These are phyloP conservation scores for Lasiodiplodia citricola DNA, from an alignment of 2,329 filamentous ascomycete genomes.

Conservation along the genomic window DNA sequence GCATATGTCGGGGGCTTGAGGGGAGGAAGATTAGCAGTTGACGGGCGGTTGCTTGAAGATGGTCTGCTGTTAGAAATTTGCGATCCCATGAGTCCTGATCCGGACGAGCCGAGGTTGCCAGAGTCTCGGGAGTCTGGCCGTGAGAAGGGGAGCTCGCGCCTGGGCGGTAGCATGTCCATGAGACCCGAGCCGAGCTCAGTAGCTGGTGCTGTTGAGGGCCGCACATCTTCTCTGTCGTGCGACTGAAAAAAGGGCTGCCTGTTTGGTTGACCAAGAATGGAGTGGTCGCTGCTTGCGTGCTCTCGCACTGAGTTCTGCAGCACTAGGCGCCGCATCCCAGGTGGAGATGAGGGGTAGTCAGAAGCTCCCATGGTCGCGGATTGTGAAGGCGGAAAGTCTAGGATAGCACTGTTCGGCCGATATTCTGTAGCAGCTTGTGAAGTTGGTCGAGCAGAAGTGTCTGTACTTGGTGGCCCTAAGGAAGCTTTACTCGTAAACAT, in stretches of 20 bases:
- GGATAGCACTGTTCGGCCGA: neutral
- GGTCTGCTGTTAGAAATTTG: neutral
- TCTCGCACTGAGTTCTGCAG: conserved; percentile 32
- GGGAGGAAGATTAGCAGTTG: conserved; percentile 12
- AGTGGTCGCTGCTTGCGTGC: conserved; percentile 1
- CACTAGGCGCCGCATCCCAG: neutral
- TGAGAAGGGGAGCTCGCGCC: conserved; percentile 48
- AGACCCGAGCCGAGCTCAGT: conserved; percentile 29
- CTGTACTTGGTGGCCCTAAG: neutral
- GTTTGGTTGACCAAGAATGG: neutral
- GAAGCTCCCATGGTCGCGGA: neutral
- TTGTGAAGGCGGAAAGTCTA: neutral
- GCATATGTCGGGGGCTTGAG: conserved; percentile 2
- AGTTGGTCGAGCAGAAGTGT: neutral
- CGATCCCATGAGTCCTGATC: neutral
- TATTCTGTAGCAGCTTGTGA: neutral
- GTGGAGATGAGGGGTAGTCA: neutral
- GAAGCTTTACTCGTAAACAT: neutral
- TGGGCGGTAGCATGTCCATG: conserved; percentile 39
- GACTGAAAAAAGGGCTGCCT: neutral
- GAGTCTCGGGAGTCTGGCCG: neutral
- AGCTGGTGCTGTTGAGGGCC: conserved; percentile 29
- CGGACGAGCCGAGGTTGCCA: too few species aligned
- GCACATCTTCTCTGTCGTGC: neutral
- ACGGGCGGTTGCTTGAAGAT: neutral